Percentiles rank a stretch among this genome's conserved stretches.
These are phyloP conservation scores for Tetrahymena elliotti DNA, from an alignment of 73 alveolate species.

Conservation along the genomic window DNA sequence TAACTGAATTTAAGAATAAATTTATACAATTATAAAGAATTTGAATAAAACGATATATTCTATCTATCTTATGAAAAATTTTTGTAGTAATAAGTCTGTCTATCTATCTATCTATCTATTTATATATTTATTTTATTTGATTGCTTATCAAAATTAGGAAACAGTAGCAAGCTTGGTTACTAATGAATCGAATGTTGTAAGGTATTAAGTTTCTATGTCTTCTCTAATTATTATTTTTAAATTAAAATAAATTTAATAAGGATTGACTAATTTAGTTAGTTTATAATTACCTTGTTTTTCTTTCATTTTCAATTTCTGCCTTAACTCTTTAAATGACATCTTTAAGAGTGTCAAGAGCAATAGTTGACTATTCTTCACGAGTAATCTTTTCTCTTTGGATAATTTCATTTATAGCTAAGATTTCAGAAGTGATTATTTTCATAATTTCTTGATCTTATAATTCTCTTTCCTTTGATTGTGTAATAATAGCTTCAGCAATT, in stretches of 20 bases:
- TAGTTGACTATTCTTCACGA: not conserved
- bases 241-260: not conserved
- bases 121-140: not conserved
- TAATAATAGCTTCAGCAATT: not conserved
- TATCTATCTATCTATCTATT: not conserved
- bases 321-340: not conserved
- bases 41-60: too few species aligned
- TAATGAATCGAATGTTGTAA: not conserved
- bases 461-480: not conserved
- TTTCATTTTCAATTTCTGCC: not conserved
- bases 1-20: too few species aligned
- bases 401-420: not conserved
- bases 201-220: not conserved
- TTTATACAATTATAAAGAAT: not conserved
- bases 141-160: not conserved
- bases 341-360: not conserved
- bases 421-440: not conserved
- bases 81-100: not conserved
- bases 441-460: not conserved
- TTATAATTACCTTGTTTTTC: not conserved
- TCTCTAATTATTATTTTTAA: not conserved
- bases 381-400: not conserved
- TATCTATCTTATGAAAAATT: not conserved
- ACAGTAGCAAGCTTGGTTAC: not conserved
- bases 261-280: too few species aligned